These are phyloP conservation scores for Blastocystis hominis DNA, from an alignment of 352 stramenopile genomes.

Conservation along the genomic window DNA sequence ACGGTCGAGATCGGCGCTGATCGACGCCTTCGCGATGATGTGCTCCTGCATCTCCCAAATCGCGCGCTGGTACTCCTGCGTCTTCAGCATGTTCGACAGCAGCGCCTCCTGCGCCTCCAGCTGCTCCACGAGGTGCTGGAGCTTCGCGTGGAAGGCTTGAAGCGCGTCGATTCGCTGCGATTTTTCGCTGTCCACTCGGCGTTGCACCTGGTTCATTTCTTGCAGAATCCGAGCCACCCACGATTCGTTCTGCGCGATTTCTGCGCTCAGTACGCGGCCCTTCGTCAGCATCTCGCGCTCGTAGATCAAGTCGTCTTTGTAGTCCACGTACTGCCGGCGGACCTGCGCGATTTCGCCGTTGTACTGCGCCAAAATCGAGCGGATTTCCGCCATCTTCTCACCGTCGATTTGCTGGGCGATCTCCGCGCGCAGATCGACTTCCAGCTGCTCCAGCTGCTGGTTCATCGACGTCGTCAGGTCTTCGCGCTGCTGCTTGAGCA, in stretches of 20 bases:
- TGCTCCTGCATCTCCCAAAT: neutral
- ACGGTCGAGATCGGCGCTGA: neutral
- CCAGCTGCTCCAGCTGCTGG: neutral
- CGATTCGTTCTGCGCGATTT: neutral
- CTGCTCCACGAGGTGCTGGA: neutral
- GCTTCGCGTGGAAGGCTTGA: neutral
- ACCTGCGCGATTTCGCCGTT: neutral
- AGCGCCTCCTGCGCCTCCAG: neutral
- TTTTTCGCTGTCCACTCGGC: neutral
- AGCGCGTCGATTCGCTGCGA: neutral
- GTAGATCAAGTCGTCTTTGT: conserved; percentile 15
- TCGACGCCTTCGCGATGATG: neutral
- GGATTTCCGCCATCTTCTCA: neutral
- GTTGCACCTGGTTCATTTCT: neutral
- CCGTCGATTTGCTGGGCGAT: neutral
- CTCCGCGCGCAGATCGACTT: neutral
- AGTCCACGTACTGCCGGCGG: neutral
- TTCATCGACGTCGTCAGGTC: neutral
- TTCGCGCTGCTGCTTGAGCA: neutral
- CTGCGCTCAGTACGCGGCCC: neutral
- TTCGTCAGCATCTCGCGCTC: conserved; percentile 23
- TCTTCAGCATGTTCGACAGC: neutral
- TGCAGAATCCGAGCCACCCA: neutral
- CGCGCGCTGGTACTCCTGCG: neutral
- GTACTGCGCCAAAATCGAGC: neutral